Conservation (phyloP, 495 filamentous ascomycete species). For the Penicillium soppii region DNA sequence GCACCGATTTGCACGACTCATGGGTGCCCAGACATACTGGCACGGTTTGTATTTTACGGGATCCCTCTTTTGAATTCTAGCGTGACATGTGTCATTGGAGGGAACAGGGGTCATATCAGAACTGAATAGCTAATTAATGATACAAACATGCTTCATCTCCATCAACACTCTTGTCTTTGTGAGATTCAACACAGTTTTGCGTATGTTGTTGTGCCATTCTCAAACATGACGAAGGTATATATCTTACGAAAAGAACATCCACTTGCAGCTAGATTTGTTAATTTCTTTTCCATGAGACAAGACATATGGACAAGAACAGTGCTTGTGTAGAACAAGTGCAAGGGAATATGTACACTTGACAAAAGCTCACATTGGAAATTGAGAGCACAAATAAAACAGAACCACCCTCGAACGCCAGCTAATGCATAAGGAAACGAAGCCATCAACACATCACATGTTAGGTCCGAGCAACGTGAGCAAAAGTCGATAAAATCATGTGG, state of each 20-base stretch:
- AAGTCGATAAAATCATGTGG: background rate
- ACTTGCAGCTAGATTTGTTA: background rate
- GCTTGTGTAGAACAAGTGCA: conserved; percentile 8
- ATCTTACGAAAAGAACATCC: background rate
- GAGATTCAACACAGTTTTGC: background rate
- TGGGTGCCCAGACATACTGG: conserved; percentile 13
- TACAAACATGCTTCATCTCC: background rate
- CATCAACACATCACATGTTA: conserved; percentile 4
- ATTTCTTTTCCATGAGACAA: conserved; percentile 4
- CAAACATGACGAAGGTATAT: no score
- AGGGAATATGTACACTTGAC: conserved; percentile 22
- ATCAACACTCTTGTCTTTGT: background rate
- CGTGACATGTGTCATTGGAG: conserved; percentile 19
- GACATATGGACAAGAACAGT: conserved; percentile 2
- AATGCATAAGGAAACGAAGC: conserved; percentile 19
- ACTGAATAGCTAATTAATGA: conserved; percentile 6
- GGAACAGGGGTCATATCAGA: background rate
- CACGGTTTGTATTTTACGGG: conserved; percentile 13
- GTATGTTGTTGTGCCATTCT: no score
- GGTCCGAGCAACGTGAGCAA: background rate
- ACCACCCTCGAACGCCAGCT: conserved; percentile 25
- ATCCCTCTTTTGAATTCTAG: conserved; percentile 28
- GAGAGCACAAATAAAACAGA: conserved; percentile 8
- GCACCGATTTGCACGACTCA: conserved; percentile 9
- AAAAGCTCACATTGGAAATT: conserved; percentile 14